Evolutionary conservation across 2,329 filamentous ascomycete genomes (phyloP).

Genomic region (Fusarium fujikuroi): DNA sequence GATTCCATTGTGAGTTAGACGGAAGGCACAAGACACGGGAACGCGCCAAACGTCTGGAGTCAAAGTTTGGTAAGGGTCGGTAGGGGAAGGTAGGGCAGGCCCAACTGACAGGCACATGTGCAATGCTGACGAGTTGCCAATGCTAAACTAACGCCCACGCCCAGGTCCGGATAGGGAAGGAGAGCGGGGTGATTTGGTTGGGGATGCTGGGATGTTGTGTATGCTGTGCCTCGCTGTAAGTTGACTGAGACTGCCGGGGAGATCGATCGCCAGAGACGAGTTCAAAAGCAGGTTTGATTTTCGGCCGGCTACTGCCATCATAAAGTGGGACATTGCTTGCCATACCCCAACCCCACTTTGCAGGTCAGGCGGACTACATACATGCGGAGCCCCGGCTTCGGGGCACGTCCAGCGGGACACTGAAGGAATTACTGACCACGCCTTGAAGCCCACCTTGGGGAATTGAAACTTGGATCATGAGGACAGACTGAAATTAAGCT

Average conservation of each 20-base stretch:
- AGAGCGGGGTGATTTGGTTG: constrained; percentile 29
- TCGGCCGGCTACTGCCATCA: constrained; percentile 34
- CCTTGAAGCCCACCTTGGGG: constrained; percentile 11
- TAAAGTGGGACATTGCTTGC: constrained; percentile 23
- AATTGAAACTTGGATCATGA: constrained; percentile 22
- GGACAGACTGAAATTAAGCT: constrained; percentile 15
- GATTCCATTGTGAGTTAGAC: constrained; percentile 33
- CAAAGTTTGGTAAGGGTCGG: constrained; percentile 2
- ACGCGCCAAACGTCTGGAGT: constrained; percentile 9
- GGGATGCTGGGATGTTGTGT: constrained; percentile 16
- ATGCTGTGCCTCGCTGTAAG: constrained; percentile 16
- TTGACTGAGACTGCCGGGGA: constrained; percentile 15
- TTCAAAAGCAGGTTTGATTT: constrained; percentile 33
- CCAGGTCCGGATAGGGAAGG: constrained; percentile 37
- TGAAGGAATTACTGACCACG: constrained; percentile 20
- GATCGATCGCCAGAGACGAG: constrained; percentile 22
- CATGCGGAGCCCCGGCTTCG: constrained; percentile 42
- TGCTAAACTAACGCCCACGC: constrained; percentile 28
- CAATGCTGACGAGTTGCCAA: constrained; percentile 31
- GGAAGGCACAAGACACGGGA: no score
- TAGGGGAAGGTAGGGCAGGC: constrained; percentile 5
- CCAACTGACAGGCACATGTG: constrained; percentile 32
- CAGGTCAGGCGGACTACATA: constrained; percentile 44
- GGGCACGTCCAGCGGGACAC: constrained; percentile 27
- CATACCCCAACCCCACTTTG: constrained; percentile 43